A percentile compares a stretch with the other conserved stretches of the same genome.
These are phyloP conservation scores for Tylopilus felleus DNA, from an alignment of 768 basidiomycete genomes.

Conservation along the genomic window DNA sequence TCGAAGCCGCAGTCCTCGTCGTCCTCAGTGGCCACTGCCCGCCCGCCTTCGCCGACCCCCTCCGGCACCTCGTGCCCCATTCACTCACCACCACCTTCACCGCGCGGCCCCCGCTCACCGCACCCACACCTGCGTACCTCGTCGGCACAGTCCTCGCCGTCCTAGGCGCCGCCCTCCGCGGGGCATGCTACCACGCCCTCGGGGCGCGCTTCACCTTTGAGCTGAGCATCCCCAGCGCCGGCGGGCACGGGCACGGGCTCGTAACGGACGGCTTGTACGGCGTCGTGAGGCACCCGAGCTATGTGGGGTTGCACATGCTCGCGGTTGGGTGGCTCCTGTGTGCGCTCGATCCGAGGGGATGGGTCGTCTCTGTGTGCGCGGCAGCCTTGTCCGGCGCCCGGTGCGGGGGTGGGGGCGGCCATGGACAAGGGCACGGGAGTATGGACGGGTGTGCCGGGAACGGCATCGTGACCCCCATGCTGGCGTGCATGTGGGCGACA, in stretches of 20 bases:
- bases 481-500: slow-evolving; percentile 1
- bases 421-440: too few species aligned
- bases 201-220: slow-evolving; percentile 29
- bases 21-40: background rate
- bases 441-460: too few species aligned
- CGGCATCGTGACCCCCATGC: too few species aligned
- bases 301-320: slow-evolving; percentile 6
- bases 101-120: background rate
- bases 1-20: slow-evolving; percentile 4
- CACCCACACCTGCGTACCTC: slow-evolving; percentile 3
- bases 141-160: slow-evolving; percentile 7
- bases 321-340: slow-evolving; percentile 1
- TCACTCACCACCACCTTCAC: too few species aligned
- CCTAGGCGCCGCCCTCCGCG: slow-evolving; percentile 13
- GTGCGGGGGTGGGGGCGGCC: too few species aligned
- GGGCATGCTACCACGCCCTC: slow-evolving; percentile 17
- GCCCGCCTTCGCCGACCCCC: background rate
- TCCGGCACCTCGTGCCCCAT: background rate
- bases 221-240: slow-evolving; percentile 15
- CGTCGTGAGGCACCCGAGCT: slow-evolving; percentile 32
- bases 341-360: slow-evolving; percentile 3
- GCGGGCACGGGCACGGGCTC: slow-evolving; percentile 13
- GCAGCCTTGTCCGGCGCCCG: too few species aligned
- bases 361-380: background rate
- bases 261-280: slow-evolving; percentile 27